Conservation (phyloP, 768 basidiomycete species). For the Chiua virens region DNA sequence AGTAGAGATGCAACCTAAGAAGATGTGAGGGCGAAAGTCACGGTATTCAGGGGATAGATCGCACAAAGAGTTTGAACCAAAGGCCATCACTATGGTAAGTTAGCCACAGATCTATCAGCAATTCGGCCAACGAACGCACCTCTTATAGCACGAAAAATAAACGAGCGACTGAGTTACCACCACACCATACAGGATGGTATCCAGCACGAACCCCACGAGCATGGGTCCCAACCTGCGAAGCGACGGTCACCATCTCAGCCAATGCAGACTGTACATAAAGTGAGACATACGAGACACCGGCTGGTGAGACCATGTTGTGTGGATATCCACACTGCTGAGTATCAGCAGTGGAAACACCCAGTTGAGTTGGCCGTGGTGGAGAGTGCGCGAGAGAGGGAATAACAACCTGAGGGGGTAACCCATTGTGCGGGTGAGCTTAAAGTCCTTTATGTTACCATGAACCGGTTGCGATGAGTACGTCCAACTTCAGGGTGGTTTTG, state of each 20-base stretch:
- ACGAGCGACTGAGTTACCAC: slow-evolving; percentile 36
- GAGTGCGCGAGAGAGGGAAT: slow-evolving; percentile 5
- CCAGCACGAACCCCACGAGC: slow-evolving; percentile 35
- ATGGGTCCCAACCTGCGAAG: slow-evolving; percentile 34
- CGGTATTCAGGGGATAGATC: background rate
- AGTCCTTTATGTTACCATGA: slow-evolving; percentile 11
- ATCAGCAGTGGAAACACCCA: slow-evolving; percentile 1
- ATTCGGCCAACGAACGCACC: slow-evolving; percentile 7
- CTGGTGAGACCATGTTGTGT: slow-evolving; percentile 17
- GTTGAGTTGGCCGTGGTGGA: slow-evolving; percentile 4
- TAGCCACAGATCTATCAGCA: background rate
- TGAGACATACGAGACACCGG: slow-evolving; percentile 23
- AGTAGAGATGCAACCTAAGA: slow-evolving; percentile 22
- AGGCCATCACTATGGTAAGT: slow-evolving; percentile 11
- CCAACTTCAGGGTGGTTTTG: slow-evolving; percentile 18
- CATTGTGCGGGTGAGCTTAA: background rate
- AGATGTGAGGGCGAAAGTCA: background rate
- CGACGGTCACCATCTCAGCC: background rate
- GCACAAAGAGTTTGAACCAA: slow-evolving; percentile 27
- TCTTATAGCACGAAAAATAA: slow-evolving; percentile 29
- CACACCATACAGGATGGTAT: slow-evolving; percentile 35
- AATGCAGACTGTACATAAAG: background rate
- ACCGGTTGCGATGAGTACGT: slow-evolving; percentile 18
- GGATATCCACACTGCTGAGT: slow-evolving; percentile 9
- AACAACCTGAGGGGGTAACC: background rate